phyloP scores from a whole-genome alignment of 306 rosid genomes.

The Erythrophleum fordii region DNA sequence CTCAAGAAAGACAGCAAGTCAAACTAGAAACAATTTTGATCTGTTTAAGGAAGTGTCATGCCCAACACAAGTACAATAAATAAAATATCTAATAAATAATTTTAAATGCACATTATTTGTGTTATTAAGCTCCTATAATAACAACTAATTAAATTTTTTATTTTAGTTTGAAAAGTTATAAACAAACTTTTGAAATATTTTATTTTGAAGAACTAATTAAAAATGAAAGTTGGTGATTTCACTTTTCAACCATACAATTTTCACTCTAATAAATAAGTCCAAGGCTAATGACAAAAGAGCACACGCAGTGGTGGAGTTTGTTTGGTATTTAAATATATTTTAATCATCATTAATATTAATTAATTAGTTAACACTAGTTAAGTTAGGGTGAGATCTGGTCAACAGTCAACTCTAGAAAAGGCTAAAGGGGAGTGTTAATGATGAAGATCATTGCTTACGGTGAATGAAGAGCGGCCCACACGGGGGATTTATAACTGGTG shows the following conservation, averaged over 20 bases:
- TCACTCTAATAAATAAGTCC: neutral
- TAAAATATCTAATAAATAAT: too few relatives aligned
- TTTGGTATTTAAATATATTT: neutral
- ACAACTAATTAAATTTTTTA: neutral
- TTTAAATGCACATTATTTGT: too few relatives aligned
- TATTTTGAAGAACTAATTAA: neutral
- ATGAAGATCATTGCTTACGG: neutral
- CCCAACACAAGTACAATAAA: too few relatives aligned
- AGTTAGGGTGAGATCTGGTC: too few relatives aligned
- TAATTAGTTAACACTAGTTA: too few relatives aligned
- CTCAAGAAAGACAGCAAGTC: neutral
- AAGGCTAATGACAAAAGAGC: constrained; percentile 4
- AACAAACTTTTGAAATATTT: too few relatives aligned
- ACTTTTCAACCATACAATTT: neutral
- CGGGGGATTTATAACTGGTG: too few relatives aligned
- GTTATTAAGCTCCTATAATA: neutral
- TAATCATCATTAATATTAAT: too few relatives aligned
- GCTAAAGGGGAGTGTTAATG: neutral
- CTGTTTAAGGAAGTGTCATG: too few relatives aligned
- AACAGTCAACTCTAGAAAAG: constrained; percentile 26
- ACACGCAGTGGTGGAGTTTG: neutral
- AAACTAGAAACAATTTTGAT: neutral
- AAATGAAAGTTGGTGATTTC: neutral
- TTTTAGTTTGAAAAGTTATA: neutral
- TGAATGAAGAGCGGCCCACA: neutral